Evolutionary conservation across 345 rosid genomes (phyloP), one percentile per base, ranked within the genome.

Genomic region (Atalantia buxifolia): DNA sequence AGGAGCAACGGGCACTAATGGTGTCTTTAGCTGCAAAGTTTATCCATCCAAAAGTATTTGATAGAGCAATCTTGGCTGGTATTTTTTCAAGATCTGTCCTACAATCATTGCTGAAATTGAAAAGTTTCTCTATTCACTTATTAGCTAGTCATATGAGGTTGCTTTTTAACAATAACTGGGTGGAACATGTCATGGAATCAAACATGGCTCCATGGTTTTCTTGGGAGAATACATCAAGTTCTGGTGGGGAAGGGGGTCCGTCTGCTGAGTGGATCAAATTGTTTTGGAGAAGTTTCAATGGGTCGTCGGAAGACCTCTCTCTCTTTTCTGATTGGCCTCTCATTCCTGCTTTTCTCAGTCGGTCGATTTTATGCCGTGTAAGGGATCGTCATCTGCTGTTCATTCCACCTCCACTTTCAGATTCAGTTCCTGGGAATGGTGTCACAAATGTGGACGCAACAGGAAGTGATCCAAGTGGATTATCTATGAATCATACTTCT

Each of bases 261-360:
- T 88, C 98, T 62, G 88, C 93, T 78, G 94, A 92, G 79, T 94
- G 98, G 98, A 82, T 94, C 79, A 85, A 83, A 78, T 89, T 92
- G 76, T 94, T 94, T 78, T 94, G 98, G 98, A 93, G 89, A 82
- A 85, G 86, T 78, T 93, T 89, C 80, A 84, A 81, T 80, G 90
- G 89, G 70, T 89, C 95, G 57, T 81, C 81, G 27, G 97, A 89
- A 69, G 90, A 92, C 48, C 89, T 93, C 71, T 83, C 88, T 56
- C 88, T 90, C 70, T 94, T 93, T 78, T 86, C 90, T 25, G 97
- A 94, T 77, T 94, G 98, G 98, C 98, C 98, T 48, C 78, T 94
- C 71, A 88, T 94, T 87, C 98, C 98, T 88, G 97, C 97, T 67
- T 91, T 93, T 85, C 97, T 93, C 80, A 98, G 98, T 55, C 87